Percentiles rank a stretch among this genome's conserved stretches.
Evolutionary conservation across 208 protist genomes (phyloP).

Genomic region (Phytomonas sp.): DNA sequence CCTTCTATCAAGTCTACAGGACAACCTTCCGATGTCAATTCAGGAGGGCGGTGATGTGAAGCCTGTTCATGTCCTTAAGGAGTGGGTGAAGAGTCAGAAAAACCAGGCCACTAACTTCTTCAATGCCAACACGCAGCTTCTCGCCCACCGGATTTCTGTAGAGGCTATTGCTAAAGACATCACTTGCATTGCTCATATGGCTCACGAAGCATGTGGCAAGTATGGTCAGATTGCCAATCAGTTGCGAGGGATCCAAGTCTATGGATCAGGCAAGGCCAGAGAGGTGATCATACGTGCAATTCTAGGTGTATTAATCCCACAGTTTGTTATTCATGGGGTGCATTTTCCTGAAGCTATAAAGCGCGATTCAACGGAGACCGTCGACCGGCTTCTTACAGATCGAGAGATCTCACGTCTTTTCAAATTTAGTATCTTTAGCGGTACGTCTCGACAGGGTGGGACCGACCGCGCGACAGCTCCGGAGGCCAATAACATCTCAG

Average conservation of each 20-base stretch:
- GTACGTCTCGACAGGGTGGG: not conserved
- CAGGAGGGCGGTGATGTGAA: constrained; percentile 15
- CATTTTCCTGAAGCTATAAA: not conserved
- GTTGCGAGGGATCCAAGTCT: constrained; percentile 66
- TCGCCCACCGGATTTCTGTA: constrained; percentile 9
- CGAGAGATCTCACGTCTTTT: not conserved
- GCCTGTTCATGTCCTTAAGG: constrained; percentile 16
- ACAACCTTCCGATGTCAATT: not conserved
- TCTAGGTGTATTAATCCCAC: constrained; percentile 31
- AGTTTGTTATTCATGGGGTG: constrained; percentile 21
- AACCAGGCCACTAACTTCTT: constrained; percentile 15
- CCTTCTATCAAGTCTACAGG: not conserved
- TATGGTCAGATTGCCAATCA: constrained; percentile 67
- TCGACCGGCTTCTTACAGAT: not conserved
- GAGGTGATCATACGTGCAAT: constrained; percentile 58
- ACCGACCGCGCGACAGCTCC: not conserved
- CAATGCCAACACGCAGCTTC: constrained; percentile 11
- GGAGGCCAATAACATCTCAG: not conserved
- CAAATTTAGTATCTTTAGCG: not conserved
- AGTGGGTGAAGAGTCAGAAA: constrained; percentile 16
- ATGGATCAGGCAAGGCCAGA: constrained; percentile 39
- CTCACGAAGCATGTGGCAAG: constrained; percentile 24
- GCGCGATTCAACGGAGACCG: not conserved
- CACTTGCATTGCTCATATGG: constrained; percentile 27
- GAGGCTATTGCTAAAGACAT: constrained; percentile 25